Evolutionary conservation across 192 early-diverging fungal species (phyloP), one percentile per base, ranked within the genome.

Genomic region (Podila clonocystis): DNA sequence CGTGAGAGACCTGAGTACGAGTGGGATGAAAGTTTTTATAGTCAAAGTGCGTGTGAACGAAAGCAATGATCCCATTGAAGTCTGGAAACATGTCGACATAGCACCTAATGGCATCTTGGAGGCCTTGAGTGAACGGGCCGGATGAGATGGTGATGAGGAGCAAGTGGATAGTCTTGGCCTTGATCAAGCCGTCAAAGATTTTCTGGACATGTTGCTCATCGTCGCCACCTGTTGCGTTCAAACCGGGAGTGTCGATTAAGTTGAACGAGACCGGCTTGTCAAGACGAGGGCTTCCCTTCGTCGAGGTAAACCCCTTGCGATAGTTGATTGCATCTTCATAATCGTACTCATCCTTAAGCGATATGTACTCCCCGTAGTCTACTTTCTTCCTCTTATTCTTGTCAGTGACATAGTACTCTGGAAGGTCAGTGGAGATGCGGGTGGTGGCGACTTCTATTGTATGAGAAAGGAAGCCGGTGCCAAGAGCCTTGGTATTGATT

Each of bases 41-140:
- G 30, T 71, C 62, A 26, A 71, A 30, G 7, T 57, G 33, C 6
- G 70, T 72, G 29, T 72, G 70, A 34, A 72, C 36, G 29, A 72
- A 72, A n/a, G 70, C 50, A 28, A 72, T 64, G 26, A 72, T 63
- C 7, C 62, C 62, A 9, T 58, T n/a, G 62, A 72, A 72, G 17
- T 72, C 70, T 5, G 70, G 70, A 17, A 72, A 58, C 62, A 72
- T 24, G 1, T 63, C 62, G 30, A 72, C 34, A 22, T 72, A 72
- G 20, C n/a, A 45, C 13, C 28, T 64, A 36, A 72, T 29, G 2
- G 70, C 70, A 17, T 29, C 17, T 15, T n/a, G 15, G 0, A 65
- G 49, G 6, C 52, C 62, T 4, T 49, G 50, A 0, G 49, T 63
- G 34, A 72, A 72, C 1, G 70, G 62, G 1, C 19, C 20, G 1